Evolutionary conservation across 2,329 filamentous ascomycete species (phyloP), one percentile per base, ranked within the genome.

Genomic region (Claviceps digitariae): DNA sequence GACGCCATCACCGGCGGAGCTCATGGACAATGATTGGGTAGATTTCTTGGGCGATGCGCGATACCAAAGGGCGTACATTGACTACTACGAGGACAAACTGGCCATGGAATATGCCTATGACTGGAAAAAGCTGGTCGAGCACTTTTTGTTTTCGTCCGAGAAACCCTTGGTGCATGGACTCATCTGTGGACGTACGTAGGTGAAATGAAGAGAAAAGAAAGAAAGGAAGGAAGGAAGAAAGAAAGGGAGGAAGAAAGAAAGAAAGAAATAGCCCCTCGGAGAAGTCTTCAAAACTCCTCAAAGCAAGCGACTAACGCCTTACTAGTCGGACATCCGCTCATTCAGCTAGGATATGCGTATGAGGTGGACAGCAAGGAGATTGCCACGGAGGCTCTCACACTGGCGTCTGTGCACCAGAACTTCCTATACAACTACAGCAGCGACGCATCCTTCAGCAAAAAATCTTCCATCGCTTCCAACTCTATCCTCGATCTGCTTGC

Each of bases 31-130:
- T 54, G 93, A 98, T 66, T 98, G 93, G 91, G 77, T 83, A 57
- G 85, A 91, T 54, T 93, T 82, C 61, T 67, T 96, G 34, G 90
- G 91, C 23, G 81, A 89, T 65, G 78, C 77, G 61, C 81, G 74
- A 57, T 96, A 94, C 64, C 89, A 98, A 68, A 80, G 91, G 55
- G 91, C 90, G 0, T 98, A 84, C 64, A 75, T 98, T 53, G 90
- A 98, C 66, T 97, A 93, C 66, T 97, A 95, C 64, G 93, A 98
- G 66, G 93, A 98, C 66, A 82, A 89, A 62, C 74, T 97, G 31
- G 90, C 87, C 3, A 71, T 79, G 67, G 71, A 73, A 29, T 79
- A 83, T 61, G 75, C 81, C 38, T 97, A 96, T 65, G 80, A 95
- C 64, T 96, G 93, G 88, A 87, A 85, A 63, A 74, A 76, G 52